Conservation (phyloP, 2,329 filamentous ascomycete genomes). For the Penicillium nordicum region DNA sequence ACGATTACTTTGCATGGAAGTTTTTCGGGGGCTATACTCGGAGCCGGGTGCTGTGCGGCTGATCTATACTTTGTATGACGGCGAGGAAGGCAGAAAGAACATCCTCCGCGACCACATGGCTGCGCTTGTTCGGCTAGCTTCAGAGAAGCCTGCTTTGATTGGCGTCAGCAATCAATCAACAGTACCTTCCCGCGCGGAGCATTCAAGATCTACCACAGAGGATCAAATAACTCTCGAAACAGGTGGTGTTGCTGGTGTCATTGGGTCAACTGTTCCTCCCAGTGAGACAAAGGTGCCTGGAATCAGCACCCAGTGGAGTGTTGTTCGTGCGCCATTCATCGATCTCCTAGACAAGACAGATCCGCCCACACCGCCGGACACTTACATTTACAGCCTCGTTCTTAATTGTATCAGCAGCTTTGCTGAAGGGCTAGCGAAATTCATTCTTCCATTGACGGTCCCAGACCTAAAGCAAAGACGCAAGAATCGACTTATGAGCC, state of each 20-base stretch:
- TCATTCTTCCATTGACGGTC: conserved; percentile 86
- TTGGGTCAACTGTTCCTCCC: conserved; percentile 66
- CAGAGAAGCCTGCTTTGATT: conserved; percentile 84
- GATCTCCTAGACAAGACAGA: conserved; percentile 93
- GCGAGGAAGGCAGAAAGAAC: conserved; percentile 65
- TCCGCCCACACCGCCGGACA: conserved; percentile 77
- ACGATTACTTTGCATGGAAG: conserved; percentile 82
- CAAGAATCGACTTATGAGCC: conserved; percentile 35
- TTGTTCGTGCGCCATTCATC: conserved; percentile 79
- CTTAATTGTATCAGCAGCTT: conserved; percentile 85
- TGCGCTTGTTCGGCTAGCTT: conserved; percentile 85
- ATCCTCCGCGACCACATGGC: conserved; percentile 80
- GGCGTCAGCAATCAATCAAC: conserved; percentile 87
- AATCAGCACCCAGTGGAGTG: conserved; percentile 89
- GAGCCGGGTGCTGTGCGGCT: conserved; percentile 74
- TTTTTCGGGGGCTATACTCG: conserved; percentile 79
- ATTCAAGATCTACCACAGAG: conserved; percentile 56
- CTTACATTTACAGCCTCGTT: conserved; percentile 87
- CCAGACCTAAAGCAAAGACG: conserved; percentile 62
- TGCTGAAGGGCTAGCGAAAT: conserved; percentile 88
- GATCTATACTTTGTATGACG: conserved; percentile 78
- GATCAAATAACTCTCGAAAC: conserved; percentile 90
- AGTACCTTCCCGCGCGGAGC: conserved; percentile 63
- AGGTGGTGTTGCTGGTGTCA: conserved; percentile 81
- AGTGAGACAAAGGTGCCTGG: conserved; percentile 66